Evolutionary conservation across 768 basidiomycete species (phyloP), one percentile per base, ranked within the genome.

Genomic region (Russula sp.): DNA sequence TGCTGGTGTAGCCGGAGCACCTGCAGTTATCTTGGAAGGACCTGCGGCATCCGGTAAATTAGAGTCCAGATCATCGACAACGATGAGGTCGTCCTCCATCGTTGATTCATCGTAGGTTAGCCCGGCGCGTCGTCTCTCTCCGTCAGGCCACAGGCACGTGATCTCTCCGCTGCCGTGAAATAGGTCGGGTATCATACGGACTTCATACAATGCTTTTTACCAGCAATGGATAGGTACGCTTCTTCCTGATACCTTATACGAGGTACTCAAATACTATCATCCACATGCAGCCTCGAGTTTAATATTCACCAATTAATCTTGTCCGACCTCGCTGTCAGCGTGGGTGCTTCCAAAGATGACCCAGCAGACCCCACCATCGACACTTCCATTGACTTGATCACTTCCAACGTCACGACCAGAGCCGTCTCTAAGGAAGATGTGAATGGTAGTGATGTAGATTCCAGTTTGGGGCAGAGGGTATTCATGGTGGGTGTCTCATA

Each of bases 31-130:
- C 18, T 59, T 67, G 41, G 69, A 60, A 25, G 73, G 68, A 66
- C 75, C 71, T 18, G 66, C 61, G 45, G 63, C 66, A 38, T 70
- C 71, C 2, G 79, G 79, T 7, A 78, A 69, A 13, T 71, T 75
- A 38, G 71, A 73, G 36, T 76, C 83, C 58, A 80, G 69, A 69
- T 85, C 83, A 67, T 85, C 83, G 34, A 85, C 77, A 58, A 85
- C 77, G 65, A 85, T 84, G 62, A 84, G 75, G 70, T 85, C 83
- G 62, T 84, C 82, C 65, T 84, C 82, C 79, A 80, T 82, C 16
- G 32, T 58, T 25, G 35, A 16, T 9, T 55, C 13, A 32, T 14
- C 47, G 18, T 34, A 18, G 13, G 13, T 7, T 7, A n/a, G 41
- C 16, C n/a, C n/a, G n/a, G 47, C 2, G 32, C 14, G 52, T 14